Conservation (phyloP, 192 early-diverging fungal species). For the Dissophora ornata region DNA sequence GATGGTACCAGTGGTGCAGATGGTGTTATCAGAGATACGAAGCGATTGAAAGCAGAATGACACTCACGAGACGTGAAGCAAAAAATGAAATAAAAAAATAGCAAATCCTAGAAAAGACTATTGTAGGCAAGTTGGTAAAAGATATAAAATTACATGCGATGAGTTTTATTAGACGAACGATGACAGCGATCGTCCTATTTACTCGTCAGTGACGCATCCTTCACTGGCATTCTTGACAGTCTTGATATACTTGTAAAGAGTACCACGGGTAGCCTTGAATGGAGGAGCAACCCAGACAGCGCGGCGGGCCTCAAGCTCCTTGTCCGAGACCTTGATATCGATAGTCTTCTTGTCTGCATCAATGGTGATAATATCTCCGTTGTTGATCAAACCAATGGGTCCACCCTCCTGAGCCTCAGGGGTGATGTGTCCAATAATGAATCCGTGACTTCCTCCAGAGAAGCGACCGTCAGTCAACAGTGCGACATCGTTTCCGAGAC, state of each 20-base stretch:
- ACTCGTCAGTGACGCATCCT: slow-evolving; percentile 90
- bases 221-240: slow-evolving; percentile 81
- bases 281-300: slow-evolving; percentile 84
- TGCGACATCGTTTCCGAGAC: slow-evolving; percentile 96
- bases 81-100: background rate
- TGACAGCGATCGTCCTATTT: too few relatives aligned
- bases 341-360: slow-evolving; percentile 86
- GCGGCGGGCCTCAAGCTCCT: slow-evolving; percentile 78
- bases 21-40: background rate
- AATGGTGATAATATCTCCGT: slow-evolving; percentile 92
- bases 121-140: too few relatives aligned
- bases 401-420: slow-evolving; percentile 98
- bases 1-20: too few relatives aligned
- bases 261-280: slow-evolving; percentile 88
- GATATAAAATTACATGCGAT: slow-evolving; percentile 22
- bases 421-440: slow-evolving; percentile 99
- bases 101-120: background rate
- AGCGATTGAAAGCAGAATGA: slow-evolving; percentile 3
- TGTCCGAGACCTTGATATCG: slow-evolving; percentile 80
- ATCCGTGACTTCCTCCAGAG: slow-evolving; percentile 98
- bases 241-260: slow-evolving; percentile 94
- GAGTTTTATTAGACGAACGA: too few relatives aligned
- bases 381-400: slow-evolving; percentile 89
- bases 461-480: slow-evolving; percentile 98
- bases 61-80: too few relatives aligned